Evolutionary conservation across 1,139 yeast species (phyloP).

Genomic region (Taphrina confusa): DNA sequence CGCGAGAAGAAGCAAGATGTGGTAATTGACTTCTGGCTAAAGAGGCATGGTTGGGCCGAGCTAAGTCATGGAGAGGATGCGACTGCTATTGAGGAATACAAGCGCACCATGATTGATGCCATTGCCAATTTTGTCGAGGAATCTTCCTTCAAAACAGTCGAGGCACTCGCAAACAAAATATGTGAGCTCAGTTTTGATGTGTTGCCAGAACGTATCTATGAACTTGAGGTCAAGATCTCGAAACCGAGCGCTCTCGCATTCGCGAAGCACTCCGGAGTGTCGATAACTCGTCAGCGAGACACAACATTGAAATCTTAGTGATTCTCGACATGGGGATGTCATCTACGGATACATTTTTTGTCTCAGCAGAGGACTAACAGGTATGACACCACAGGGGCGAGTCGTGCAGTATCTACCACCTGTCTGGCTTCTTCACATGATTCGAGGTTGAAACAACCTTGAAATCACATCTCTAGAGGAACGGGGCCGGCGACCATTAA

Average conservation of each 20-base stretch:
- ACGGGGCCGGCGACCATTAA: too few relatives aligned
- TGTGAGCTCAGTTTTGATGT: slow-evolving; percentile 8
- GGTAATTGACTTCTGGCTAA: neutral
- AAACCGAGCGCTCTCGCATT: slow-evolving; percentile 17
- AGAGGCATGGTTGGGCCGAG: neutral
- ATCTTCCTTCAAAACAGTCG: slow-evolving; percentile 20
- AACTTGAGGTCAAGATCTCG: slow-evolving; percentile 6
- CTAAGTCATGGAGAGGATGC: too few relatives aligned
- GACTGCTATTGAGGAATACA: neutral
- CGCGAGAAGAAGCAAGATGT: slow-evolving; percentile 23
- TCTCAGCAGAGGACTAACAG: too few relatives aligned
- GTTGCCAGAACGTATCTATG: neutral
- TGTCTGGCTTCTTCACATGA: too few relatives aligned
- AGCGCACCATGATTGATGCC: slow-evolving; percentile 3
- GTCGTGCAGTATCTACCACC: too few relatives aligned
- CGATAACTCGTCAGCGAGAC: slow-evolving; percentile 1
- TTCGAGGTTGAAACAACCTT: too few relatives aligned
- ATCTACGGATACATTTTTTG: too few relatives aligned
- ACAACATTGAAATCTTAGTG: too few relatives aligned
- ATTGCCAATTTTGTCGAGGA: slow-evolving; percentile 4
- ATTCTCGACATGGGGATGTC: too few relatives aligned
- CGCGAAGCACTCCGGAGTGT: slow-evolving; percentile 14
- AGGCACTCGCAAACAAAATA: slow-evolving; percentile 19
- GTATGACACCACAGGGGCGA: too few relatives aligned
- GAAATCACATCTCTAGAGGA: too few relatives aligned